Evolutionary conservation across 129 eudicot genomes (phyloP), one percentile per base, ranked within the genome.

Genomic region (Rutidosis leptorrhynchoides): DNA sequence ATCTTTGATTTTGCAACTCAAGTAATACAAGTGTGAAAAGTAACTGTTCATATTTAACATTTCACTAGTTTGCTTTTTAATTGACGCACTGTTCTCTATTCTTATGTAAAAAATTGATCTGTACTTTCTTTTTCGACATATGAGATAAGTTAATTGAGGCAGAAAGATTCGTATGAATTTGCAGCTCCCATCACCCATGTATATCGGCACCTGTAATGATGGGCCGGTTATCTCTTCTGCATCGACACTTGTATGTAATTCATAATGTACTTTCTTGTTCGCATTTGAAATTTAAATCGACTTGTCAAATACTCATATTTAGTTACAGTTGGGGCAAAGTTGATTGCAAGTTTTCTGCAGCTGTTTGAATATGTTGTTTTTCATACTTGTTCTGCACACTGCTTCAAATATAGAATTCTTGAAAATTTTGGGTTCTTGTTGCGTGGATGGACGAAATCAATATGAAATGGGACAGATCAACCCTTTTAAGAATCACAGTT

Each of bases 11-110:
- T 65, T 74, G 67, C 53, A 45, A 45, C 62, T 74, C 72, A 65
- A 48, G 55, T 58, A 30, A 59, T 48, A 17, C 55, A 19, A 29
- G 20, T 67, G 62, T 75, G 24, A 53, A 51, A 67, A 75, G 69
- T 58, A 75, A 32, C 68, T 59, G 79, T 68, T 59, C 74, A 59
- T 75, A 32, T 67, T 30, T 58, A 42, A 74, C 67, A 5, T 65
- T 53, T 43, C 28, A 28, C 52, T 4, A 20, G 40, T 57, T 0
- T 55, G 21, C 28, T 66, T 65, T 65, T 37, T 65, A 12, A 42
- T 57, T 57, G 37, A 16, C 35, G 2, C 40, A 28, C 23, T 48
- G 59, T 40, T 65, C 5, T 28, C 58, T 48, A 15, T 21, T 52
- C 56, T 10, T 37, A 24, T 22, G n/a, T 24, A 29, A 45, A 27